These are phyloP conservation scores for Gaertneriomyces semiglobifer DNA, from an alignment of 192 early-diverging fungal species.

Conservation along the genomic window DNA sequence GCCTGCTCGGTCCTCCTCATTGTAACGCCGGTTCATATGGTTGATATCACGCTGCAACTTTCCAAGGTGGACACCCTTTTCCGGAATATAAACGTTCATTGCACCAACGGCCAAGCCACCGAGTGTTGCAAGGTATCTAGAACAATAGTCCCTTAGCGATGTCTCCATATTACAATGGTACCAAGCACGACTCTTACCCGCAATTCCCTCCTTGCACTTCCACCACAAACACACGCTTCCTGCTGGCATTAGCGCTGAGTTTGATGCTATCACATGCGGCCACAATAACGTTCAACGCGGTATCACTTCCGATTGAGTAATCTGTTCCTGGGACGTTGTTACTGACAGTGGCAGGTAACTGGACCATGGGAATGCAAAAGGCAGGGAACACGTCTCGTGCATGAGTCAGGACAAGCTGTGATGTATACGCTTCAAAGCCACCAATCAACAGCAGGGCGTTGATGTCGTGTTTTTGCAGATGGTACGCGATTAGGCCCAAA, in stretches of 20 bases:
- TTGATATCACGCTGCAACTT: slow-evolving; percentile 80
- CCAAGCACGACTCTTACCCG: slow-evolving; percentile 53
- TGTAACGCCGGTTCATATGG: slow-evolving; percentile 76
- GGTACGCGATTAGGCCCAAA: slow-evolving; percentile 85
- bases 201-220: slow-evolving; percentile 95
- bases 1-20: slow-evolving; percentile 62
- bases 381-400: slow-evolving; percentile 80
- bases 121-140: slow-evolving; percentile 73
- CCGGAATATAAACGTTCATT: slow-evolving; percentile 89
- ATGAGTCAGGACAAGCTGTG: slow-evolving; percentile 67
- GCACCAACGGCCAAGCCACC: slow-evolving; percentile 85
- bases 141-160: not conserved
- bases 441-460: slow-evolving; percentile 91
- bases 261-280: slow-evolving; percentile 86
- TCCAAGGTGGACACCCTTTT: slow-evolving; percentile 77
- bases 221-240: slow-evolving; percentile 92
- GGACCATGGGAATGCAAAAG: slow-evolving; percentile 89
- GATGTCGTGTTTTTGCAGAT: slow-evolving; percentile 86
- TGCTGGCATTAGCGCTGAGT: slow-evolving; percentile 83
- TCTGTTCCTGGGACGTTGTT: slow-evolving; percentile 99
- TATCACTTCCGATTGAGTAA: slow-evolving; percentile 91
- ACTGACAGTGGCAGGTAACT: slow-evolving; percentile 91
- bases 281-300: slow-evolving; percentile 91
- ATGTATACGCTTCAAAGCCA: slow-evolving; percentile 92
- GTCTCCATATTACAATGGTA: not conserved